These are phyloP conservation scores for Flaveria sonorensis DNA, from an alignment of 129 eudicot genomes.

Conservation along the genomic window DNA sequence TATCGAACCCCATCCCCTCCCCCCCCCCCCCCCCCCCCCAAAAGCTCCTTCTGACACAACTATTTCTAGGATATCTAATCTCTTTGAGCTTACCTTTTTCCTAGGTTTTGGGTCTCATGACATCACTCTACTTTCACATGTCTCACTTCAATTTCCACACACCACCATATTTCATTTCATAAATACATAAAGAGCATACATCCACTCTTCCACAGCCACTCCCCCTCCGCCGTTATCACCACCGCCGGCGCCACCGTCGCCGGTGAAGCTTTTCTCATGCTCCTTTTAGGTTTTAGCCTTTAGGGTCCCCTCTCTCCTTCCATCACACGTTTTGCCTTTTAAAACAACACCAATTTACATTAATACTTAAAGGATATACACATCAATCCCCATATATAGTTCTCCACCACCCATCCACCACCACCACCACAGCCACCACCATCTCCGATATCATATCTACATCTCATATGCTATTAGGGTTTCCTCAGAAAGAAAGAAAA, in stretches of 20 bases:
- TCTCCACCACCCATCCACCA: conserved; percentile 1
- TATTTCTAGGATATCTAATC: conserved; percentile 31
- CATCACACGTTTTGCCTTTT: conserved; percentile 28
- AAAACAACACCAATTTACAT: conserved; percentile 1
- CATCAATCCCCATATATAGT: not conserved
- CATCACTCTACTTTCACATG: conserved; percentile 38
- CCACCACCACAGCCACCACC: not conserved
- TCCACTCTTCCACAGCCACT: conserved; percentile 23
- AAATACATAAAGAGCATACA: conserved; percentile 31
- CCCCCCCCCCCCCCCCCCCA: no score
- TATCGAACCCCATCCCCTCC: no score
- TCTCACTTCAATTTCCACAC: conserved; percentile 26
- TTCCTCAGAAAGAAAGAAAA: conserved; percentile 19
- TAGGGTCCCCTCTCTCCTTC: conserved; percentile 13
- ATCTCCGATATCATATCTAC: not conserved
- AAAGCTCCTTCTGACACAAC: conserved; percentile 14
- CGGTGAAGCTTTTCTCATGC: not conserved
- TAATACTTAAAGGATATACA: no score
- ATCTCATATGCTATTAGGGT: conserved; percentile 20
- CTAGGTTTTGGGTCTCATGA: conserved; percentile 34
- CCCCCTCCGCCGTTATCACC: conserved; percentile 1
- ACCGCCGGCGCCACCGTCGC: not conserved
- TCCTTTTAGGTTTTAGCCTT: conserved; percentile 21
- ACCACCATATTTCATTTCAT: conserved; percentile 23
- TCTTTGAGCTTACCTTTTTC: conserved; percentile 39